Base-by-base conservation (phyloP, 768 basidiomycete genomes). In the Hypsizygus marmoreus region DNA sequence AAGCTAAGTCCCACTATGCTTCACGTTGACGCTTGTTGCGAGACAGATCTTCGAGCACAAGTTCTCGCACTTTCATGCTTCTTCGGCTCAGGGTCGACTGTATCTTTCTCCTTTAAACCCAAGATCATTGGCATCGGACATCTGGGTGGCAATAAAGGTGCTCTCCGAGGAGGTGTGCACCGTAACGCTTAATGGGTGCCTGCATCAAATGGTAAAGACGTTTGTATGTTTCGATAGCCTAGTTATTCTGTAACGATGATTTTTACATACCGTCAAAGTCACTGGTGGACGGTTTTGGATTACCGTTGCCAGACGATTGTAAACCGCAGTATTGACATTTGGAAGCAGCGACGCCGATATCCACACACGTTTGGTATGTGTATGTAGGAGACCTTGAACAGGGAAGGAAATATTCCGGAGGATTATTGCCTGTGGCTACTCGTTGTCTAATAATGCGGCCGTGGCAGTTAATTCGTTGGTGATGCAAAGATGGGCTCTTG, bases 41-140 rank as follows among this genome's bases (percentile, higher is more conserved):
- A 44, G 42, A 34, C 4, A 3, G 9, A 19, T 43, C 19, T 31
- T 37, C 42, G 44, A 34, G 28, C 40, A 47, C 40, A 50, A 44
- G 47, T 37, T 31, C 31, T 54, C 35, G 44, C 37, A 40, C 13
- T 34, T 50, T n/a, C n/a, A n/a, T n/a, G n/a, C n/a, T n/a, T n/a
- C 45, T 50, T 50, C 42, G 53, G 47, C 47, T 50, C 49, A 50
- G 53, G 49, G 44, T 25, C n/a, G n/a, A n/a, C n/a, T n/a, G n/a
- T n/a, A n/a, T n/a, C n/a, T n/a, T n/a, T n/a, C n/a, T n/a, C n/a
- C n/a, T n/a, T n/a, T n/a, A n/a, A n/a, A n/a, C n/a, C n/a, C n/a
- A n/a, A n/a, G n/a, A n/a, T n/a, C n/a, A n/a, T n/a, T n/a, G 40
- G 19, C 32, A 45, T 38, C 36, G 36, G 12, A 25, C 24, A 17